phyloP scores from a whole-genome alignment of 2,329 filamentous ascomycete species.

The Macroventuria anomochaeta region DNA sequence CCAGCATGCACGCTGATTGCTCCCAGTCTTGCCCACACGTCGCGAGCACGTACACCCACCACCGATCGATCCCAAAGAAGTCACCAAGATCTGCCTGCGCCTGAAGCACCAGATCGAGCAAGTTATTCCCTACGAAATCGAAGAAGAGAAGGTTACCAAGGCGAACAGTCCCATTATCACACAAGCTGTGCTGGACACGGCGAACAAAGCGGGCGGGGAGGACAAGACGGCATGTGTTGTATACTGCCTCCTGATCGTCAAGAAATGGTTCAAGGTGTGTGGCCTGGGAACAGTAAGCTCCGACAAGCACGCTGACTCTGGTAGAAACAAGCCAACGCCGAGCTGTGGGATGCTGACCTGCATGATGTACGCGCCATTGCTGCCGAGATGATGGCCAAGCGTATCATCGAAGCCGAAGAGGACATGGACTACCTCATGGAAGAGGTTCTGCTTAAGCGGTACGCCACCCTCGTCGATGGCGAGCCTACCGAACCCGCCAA shows the following conservation, averaged over 20 bases:
- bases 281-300: no score
- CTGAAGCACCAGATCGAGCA: conserved; percentile 90
- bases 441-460: conserved; percentile 83
- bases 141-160: conserved; percentile 73
- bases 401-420: conserved; percentile 84
- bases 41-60: conserved; percentile 66
- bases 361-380: conserved; percentile 79
- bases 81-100: conserved; percentile 87
- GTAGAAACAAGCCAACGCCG: conserved; percentile 71
- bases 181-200: conserved; percentile 75
- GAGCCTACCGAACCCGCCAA: conserved; percentile 78
- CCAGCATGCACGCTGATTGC: background rate
- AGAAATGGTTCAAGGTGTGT: conserved; percentile 71
- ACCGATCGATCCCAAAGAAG: conserved; percentile 75
- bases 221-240: conserved; percentile 82
- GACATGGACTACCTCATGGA: conserved; percentile 80
- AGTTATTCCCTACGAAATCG: conserved; percentile 87
- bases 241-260: conserved; percentile 77
- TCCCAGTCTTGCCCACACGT: conserved; percentile 70
- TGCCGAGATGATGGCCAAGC: conserved; percentile 91
- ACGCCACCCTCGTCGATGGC: conserved; percentile 77
- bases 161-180: conserved; percentile 90
- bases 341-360: conserved; percentile 92
- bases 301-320: background rate
- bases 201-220: conserved; percentile 78